A percentile compares a stretch with the other conserved stretches of the same genome.
phyloP scores from a whole-genome alignment of 108 stramenopile species.

The Nitzschia sp. region DNA sequence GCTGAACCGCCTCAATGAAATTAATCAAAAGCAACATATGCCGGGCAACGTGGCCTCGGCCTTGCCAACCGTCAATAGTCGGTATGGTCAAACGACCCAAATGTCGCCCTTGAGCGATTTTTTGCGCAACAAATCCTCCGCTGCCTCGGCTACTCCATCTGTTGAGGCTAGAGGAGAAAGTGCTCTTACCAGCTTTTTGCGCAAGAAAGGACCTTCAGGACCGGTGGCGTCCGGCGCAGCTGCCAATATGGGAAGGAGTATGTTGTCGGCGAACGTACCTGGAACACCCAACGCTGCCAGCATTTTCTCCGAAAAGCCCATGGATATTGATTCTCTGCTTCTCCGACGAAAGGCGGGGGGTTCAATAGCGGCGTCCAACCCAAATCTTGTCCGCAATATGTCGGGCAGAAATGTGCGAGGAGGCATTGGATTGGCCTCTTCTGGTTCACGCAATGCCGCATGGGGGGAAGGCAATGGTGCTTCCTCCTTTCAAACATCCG shows the following conservation, averaged over 20 bases:
- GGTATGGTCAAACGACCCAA: neutral
- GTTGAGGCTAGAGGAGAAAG: slow-evolving; percentile 17
- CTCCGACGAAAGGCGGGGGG: neutral
- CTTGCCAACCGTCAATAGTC: neutral
- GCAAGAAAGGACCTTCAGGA: slow-evolving; percentile 4
- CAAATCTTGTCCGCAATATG: slow-evolving; percentile 9
- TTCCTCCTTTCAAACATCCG: slow-evolving; percentile 21
- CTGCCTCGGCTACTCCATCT: slow-evolving; percentile 8
- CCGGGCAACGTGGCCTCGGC: neutral
- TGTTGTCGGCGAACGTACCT: neutral
- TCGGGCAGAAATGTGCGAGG: slow-evolving; percentile 4
- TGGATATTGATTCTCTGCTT: neutral
- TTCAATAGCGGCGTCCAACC: slow-evolving; percentile 1
- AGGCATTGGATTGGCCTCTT: neutral
- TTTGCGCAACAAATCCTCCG: neutral
- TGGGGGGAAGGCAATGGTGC: slow-evolving; percentile 3
- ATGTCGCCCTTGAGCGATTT: slow-evolving; percentile 8
- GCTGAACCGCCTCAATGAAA: slow-evolving; percentile 19
- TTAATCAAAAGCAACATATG: slow-evolving; percentile 5
- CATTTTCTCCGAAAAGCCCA: slow-evolving; percentile 6
- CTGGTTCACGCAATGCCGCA: slow-evolving; percentile 4
- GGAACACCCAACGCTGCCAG: slow-evolving; percentile 9
- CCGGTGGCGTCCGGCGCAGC: neutral
- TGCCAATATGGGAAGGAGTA: slow-evolving; percentile 4
- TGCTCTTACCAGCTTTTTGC: slow-evolving; percentile 30